A percentile compares a stretch with the other conserved stretches of the same genome.
phyloP scores from a whole-genome alignment of 2,329 filamentous ascomycete genomes.

The Lachnellula occidentalis region DNA sequence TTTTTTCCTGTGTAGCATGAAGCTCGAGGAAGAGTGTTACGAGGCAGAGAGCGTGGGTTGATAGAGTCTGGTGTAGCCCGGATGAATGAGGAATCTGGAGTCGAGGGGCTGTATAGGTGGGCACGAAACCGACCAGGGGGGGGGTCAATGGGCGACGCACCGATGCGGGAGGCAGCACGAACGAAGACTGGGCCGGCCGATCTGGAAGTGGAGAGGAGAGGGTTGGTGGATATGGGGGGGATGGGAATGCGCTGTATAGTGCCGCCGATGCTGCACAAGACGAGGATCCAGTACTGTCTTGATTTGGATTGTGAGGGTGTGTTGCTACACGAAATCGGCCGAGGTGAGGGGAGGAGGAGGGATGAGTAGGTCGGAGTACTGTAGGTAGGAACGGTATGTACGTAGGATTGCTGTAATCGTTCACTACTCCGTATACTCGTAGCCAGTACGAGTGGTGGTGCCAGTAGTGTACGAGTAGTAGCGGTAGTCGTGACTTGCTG shows the following conservation, averaged over 20 bases:
- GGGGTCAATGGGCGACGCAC: background rate
- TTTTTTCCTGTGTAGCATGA: conserved; percentile 15
- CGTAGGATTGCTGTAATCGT: too few relatives aligned
- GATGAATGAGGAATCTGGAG: conserved; percentile 16
- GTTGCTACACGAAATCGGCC: too few relatives aligned
- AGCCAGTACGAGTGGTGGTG: too few relatives aligned
- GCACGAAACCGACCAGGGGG: background rate
- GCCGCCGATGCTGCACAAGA: conserved; percentile 4
- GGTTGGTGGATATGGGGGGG: background rate
- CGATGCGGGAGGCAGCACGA: background rate
- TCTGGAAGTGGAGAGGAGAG: background rate
- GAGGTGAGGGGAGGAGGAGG: too few relatives aligned
- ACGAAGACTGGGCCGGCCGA: background rate
- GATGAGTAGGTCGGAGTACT: too few relatives aligned
- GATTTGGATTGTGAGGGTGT: background rate
- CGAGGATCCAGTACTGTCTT: background rate
- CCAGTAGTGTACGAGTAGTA: too few relatives aligned
- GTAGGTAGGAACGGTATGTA: too few relatives aligned
- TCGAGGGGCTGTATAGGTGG: conserved; percentile 7
- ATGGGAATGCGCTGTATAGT: background rate
- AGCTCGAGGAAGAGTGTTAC: conserved; percentile 4
- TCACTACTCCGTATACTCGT: too few relatives aligned
- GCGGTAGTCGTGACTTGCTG: too few relatives aligned
- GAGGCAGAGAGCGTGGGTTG: conserved; percentile 1
- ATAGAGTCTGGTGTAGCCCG: conserved; percentile 12